Base-by-base conservation (phyloP, 2,329 filamentous ascomycete species). In the Neodidymelliopsis sp. region DNA sequence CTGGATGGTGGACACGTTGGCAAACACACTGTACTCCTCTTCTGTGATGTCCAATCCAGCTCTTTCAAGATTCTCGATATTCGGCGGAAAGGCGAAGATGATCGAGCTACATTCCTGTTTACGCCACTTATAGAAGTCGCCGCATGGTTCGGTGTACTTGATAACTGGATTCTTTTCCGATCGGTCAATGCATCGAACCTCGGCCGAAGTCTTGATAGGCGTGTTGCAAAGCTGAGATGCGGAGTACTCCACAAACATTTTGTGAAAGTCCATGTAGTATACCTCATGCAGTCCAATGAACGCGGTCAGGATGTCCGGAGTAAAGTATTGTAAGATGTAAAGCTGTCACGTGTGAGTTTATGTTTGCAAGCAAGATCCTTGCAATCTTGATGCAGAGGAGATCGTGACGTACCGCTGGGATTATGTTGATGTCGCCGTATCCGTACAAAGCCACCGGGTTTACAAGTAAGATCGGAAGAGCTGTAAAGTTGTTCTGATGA, bases 181-280 rank as follows among this genome's bases (percentile, higher is more conserved):
- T 16, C 69, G 67, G 46, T 72, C 68, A 22, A 73, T 67, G 55
- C 66, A 69, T 33, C 64, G 66, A 28, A 73, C 63, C 41, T 73
- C 67, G 20, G 66, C 53, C 30, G 62, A 65, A 8, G 63, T 64
- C 30, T 67, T 58, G 22, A 73, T 72, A 16, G 62, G 55, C 2
- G 60, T 64, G 19, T 69, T 66, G 65, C 65, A 68, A 2, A 66
- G 45, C 38, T 59, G 49, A 19, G 67, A 68, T 37, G 66, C 64
- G 10, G 60, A 43, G 44, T 63, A 73, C 40, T 72, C 56, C 7
- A 65, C 57, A 29, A 64, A 72, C 40, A 72, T 66, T 46, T 67
- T 67, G 52, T 73, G 63, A 43, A 73, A 73, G 45, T 73, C 70
- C 37, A 65, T 69, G 54, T 71, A 71, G 57, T 72, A 73, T 7